Conservation (phyloP, 495 filamentous ascomycete genomes). For the Monascus purpureus region DNA sequence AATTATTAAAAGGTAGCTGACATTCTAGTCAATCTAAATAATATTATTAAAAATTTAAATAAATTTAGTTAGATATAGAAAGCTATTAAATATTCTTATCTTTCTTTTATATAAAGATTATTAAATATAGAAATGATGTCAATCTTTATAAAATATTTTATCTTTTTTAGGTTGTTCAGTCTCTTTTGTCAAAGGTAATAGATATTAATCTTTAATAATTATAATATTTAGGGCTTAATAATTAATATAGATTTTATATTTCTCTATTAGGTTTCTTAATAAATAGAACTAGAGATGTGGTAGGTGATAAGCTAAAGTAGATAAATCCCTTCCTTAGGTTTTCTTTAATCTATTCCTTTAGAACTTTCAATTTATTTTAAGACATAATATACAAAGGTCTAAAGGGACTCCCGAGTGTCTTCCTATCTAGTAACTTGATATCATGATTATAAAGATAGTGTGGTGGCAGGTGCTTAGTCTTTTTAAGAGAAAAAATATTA, state of each 20-base stretch:
- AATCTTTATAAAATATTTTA: constrained; percentile 30
- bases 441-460: constrained; percentile 1
- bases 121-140: constrained; percentile 16
- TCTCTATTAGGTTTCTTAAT: constrained; percentile 15
- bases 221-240: constrained; percentile 28
- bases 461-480: constrained; percentile 1
- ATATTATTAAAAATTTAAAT: constrained; percentile 13
- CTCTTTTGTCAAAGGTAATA: constrained; percentile 32
- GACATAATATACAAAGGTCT: not conserved
- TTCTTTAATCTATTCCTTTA: no score
- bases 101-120: constrained; percentile 8
- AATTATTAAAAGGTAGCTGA: constrained; percentile 15
- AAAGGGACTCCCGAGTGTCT: not conserved
- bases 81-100: constrained; percentile 18
- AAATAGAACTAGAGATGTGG: constrained; percentile 20
- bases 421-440: not conserved
- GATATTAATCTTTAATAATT: constrained; percentile 29
- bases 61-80: constrained; percentile 17
- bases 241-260: constrained; percentile 29
- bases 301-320: constrained; percentile 7
- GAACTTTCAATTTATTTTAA: no score
- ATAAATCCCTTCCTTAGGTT: no score
- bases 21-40: constrained; percentile 5
- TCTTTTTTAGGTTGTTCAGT: constrained; percentile 13
- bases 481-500: not conserved